Base-by-base conservation (phyloP, 2,329 filamentous ascomycete species). In the Trichoderma semiorbis region DNA sequence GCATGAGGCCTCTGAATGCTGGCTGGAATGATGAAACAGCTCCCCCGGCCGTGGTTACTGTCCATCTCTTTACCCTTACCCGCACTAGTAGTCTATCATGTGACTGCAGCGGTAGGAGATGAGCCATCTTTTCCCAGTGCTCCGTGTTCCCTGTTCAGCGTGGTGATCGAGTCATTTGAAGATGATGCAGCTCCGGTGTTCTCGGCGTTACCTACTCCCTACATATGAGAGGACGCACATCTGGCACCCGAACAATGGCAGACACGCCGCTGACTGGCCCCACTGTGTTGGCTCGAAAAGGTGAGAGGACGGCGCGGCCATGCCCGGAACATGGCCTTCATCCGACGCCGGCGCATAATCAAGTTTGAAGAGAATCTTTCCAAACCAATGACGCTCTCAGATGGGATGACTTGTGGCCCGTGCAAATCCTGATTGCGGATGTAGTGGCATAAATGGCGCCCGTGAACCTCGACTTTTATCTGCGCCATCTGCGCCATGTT, bases 321-420 rank as follows among this genome's bases (percentile, higher is more conserved):
- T 28, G 24, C 24, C 65, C 26, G 24, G 43, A 68, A 24, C n/a
- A 26, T 32, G 28, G 18, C 39, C 36, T 62, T 26, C 63, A 69
- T 69, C 70, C 69, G 69, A 71, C 63, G 64, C 34, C 70, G 70
- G 55, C 64, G 70, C 53, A 71, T 61, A 53, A n/a, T 16, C 28
- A 26, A 28, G 21, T 16, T 18, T 21, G 5, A 5, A 55, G 34
- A 26, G 36, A 39, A 47, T 34, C 14, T 61, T n/a, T n/a, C 18
- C 24, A 50, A 50, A 30, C 57, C 12, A 21, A 32, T n/a, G 55
- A n/a, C 16, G 36, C 39, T 50, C 14, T n/a, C 34, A 14, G n/a
- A 47, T 34, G 57, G 36, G 28, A 53, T 3, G 36, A 8, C 28
- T 53, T 65, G n/a, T n/a, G 12, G n/a, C 47, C 10, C n/a, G n/a